Evolutionary conservation across 164 flowering plant species (phyloP), one percentile per base, ranked within the genome.

Genomic region (Platanus orientalis): DNA sequence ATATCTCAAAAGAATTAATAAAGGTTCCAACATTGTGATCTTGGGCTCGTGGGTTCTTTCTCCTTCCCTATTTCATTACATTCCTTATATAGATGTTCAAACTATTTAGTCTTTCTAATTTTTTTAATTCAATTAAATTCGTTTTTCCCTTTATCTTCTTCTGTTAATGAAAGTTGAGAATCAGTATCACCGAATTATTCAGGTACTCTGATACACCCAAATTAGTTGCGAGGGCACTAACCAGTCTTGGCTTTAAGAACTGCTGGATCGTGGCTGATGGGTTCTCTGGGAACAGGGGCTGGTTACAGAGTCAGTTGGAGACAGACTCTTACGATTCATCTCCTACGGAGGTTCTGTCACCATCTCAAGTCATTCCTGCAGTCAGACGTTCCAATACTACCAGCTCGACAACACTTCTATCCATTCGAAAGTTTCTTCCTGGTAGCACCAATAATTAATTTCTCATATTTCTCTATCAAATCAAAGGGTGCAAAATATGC

Each of bases 231-330:
- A 89, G 63, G 75, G 61, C 78, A 19, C 84, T 90, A 42, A 90
- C 96, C 14, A 78, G 69, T 57, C 83, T 90, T 52, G 96, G 98
- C 25, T 89, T 86, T 68, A 89, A 83, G 65, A 88, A 89, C 78
- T 71, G 83, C 66, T 94, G 97, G 97, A 64, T 79, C 47, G 75
- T 94, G 73, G 77, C 81, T 2, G 98, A 81, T 71, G 98, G 98
- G 11, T 94, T 94, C 77, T 86, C 96, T 7, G 97, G 98, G 16
- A 65, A 89, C 63, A 73, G 71, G 54, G 98, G 98, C 7, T 93
- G 98, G 98, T 32, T 81, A 34, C 96, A 90, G 71, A 90, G 98
- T 56, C 84, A 89, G n/a, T 66, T 93, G 67, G 96, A 95, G 36
- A 71, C 84, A 51, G 98, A 93, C 63, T 73, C 96, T 0, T 85